phyloP scores from a whole-genome alignment of 1,139 yeast genomes.

The Blastobotrys capitulatus region DNA sequence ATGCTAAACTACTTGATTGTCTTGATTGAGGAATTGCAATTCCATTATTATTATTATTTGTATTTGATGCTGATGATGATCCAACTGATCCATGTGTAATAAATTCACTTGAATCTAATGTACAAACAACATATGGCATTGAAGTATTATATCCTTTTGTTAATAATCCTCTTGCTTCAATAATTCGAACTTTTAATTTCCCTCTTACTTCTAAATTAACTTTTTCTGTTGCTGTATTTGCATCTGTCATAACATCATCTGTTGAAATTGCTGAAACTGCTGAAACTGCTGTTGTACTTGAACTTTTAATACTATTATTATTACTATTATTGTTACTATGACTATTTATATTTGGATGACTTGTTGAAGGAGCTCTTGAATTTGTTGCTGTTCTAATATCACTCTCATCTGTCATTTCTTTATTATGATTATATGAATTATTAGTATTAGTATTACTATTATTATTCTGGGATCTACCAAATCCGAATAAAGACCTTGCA shows the following conservation, averaged over 20 bases:
- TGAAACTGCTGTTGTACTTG: background rate
- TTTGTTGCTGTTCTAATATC: conserved; percentile 14
- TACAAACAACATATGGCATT: conserved; percentile 87
- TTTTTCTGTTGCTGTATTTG: background rate
- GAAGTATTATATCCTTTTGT: conserved; percentile 35
- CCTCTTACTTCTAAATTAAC: conserved; percentile 39
- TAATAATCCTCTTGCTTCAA: conserved; percentile 70
- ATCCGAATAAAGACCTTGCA: conserved; percentile 28
- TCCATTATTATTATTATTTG: conserved; percentile 28
- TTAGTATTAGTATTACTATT: background rate
- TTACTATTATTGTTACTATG: too few relatives aligned
- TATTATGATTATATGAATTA: background rate
- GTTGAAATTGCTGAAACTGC: conserved; percentile 9
- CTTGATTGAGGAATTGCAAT: conserved; percentile 40
- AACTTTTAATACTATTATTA: background rate
- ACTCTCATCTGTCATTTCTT: conserved; percentile 7
- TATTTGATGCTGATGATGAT: conserved; percentile 14
- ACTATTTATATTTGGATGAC: background rate
- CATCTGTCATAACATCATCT: conserved; percentile 1
- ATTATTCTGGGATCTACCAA: conserved; percentile 13
- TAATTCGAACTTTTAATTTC: conserved; percentile 69
- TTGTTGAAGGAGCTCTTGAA: conserved; percentile 13
- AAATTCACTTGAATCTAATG: conserved; percentile 87
- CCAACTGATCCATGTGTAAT: conserved; percentile 58
- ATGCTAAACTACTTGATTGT: conserved; percentile 61